Evolutionary conservation across 352 stramenopile species (phyloP).

Genomic region (Phytophthora pisi): DNA sequence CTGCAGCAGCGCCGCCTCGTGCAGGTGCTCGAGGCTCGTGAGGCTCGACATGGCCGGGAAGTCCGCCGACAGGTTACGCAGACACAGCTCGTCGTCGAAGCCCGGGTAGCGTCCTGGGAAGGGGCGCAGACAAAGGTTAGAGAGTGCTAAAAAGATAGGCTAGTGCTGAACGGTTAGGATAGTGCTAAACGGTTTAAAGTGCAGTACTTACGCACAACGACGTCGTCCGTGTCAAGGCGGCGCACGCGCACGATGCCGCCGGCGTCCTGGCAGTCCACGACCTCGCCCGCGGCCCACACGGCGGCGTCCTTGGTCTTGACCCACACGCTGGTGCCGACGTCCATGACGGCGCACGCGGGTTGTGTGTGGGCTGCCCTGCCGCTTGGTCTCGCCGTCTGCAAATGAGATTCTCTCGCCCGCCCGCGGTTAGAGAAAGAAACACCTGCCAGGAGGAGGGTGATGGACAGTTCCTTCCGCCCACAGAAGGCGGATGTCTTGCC

Average conservation of each 20-base stretch:
- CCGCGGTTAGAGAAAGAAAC: conserved; percentile 15
- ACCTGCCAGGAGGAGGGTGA: conserved; percentile 10
- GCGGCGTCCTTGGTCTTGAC: conserved; percentile 58
- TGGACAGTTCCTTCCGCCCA: conserved; percentile 27
- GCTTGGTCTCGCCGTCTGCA: conserved; percentile 18
- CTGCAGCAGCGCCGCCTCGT: conserved; percentile 84
- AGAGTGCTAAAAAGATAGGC: not conserved
- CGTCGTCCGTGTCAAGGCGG: conserved; percentile 38
- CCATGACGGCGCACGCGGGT: conserved; percentile 50
- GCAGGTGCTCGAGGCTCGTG: conserved; percentile 81
- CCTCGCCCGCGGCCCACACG: conserved; percentile 72
- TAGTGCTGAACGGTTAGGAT: conserved; percentile 4
- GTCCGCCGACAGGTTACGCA: conserved; percentile 69
- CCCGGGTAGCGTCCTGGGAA: conserved; percentile 38
- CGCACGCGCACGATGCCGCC: conserved; percentile 52
- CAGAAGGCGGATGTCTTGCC: conserved; percentile 7
- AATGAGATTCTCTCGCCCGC: conserved; percentile 16
- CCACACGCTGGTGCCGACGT: conserved; percentile 86
- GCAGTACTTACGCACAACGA: conserved; percentile 43
- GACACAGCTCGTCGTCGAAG: conserved; percentile 52
- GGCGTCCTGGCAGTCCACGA: conserved; percentile 70
- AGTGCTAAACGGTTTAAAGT: conserved; percentile 1
- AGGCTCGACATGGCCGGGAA: conserved; percentile 68
- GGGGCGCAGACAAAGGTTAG: conserved; percentile 1
- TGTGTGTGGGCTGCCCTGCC: conserved; percentile 8